Base-by-base conservation (phyloP, 768 basidiomycete species). In the Rhizopogon vulgaris region DNA sequence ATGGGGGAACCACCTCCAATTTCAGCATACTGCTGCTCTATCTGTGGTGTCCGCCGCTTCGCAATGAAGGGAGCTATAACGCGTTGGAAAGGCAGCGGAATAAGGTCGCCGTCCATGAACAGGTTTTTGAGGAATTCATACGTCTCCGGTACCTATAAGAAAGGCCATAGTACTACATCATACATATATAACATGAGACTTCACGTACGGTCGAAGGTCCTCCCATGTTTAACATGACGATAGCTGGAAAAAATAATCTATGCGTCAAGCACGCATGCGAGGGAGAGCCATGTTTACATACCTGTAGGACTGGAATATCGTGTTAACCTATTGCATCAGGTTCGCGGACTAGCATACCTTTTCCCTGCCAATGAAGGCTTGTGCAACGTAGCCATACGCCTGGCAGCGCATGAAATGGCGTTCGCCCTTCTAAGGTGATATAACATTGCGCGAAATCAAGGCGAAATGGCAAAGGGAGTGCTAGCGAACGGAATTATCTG, bases 221-320 rank as follows among this genome's bases (percentile, higher is more conserved):
- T 40, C 96, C 96, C 96, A 99, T 99, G 70, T 98, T 99, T 73
- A 99, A 75, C 88, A 99, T 90, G 38, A 99, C 93, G 56, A 98
- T 79, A 36, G 89, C 95, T 83, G 50, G 17, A 1, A 42, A 4
- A 78, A 43, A 30, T 41, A 50, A n/a, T n/a, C 58, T 32, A 48
- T 30, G 52, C 60, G 51, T 60, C 57, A 52, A 42, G 45, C 45
- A 55, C 58, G 57, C 32, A 36, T 40, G 36, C 36, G n/a, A 6
- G 27, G 30, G 47, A 51, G 52, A 24, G 46, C 15, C 25, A 52
- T 37, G 37, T 28, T 49, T 48, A 51, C 57, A 45, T 51, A 85
- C 83, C 83, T 79, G 83, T 85, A 55, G 83, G 83, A 66, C 83
- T 85, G 57, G 47, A 28, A n/a, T 27, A 48, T 30, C 14, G 32